phyloP scores from a whole-genome alignment of 2,329 filamentous ascomycete genomes.

The Fusarium clavum region DNA sequence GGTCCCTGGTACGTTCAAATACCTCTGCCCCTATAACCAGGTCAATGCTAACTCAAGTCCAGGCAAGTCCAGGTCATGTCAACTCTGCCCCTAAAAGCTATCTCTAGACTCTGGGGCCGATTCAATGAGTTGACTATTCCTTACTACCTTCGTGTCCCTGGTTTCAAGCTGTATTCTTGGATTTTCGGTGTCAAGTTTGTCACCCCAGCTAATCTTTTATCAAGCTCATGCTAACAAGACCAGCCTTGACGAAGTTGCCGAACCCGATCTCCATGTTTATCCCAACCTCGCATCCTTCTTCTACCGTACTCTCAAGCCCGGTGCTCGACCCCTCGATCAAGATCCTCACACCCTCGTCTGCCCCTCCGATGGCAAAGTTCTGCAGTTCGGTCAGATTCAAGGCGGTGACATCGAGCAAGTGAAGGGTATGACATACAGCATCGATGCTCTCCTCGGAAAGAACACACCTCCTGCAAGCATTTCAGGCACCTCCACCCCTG shows the following conservation, averaged over 20 bases:
- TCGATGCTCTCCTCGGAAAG: constrained; percentile 89
- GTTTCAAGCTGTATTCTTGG: constrained; percentile 91
- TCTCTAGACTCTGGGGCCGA: constrained; percentile 88
- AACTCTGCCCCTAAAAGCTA: constrained; percentile 87
- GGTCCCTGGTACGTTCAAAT: constrained; percentile 76
- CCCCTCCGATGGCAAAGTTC: constrained; percentile 88
- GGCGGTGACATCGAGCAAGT: constrained; percentile 97
- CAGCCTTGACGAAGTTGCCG: constrained; percentile 85
- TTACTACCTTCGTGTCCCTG: constrained; percentile 86
- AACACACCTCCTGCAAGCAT: constrained; percentile 68
- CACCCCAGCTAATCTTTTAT: neutral
- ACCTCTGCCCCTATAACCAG: constrained; percentile 23
- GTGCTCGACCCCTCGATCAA: constrained; percentile 84
- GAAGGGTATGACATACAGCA: constrained; percentile 97
- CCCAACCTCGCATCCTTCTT: constrained; percentile 97
- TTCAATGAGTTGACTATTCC: constrained; percentile 93
- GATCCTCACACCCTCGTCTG: constrained; percentile 84
- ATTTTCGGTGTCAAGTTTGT: constrained; percentile 85
- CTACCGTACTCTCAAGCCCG: constrained; percentile 93
- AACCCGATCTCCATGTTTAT: constrained; percentile 88
- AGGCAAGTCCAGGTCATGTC: constrained; percentile 94
- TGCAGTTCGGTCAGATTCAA: constrained; percentile 93
- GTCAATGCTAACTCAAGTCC: constrained; percentile 29
- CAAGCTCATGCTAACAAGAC: constrained; percentile 39
- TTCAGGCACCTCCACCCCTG: constrained; percentile 51